These are phyloP conservation scores for Oxyria digyna DNA, from an alignment of 148 eudicot species.

Conservation along the genomic window DNA sequence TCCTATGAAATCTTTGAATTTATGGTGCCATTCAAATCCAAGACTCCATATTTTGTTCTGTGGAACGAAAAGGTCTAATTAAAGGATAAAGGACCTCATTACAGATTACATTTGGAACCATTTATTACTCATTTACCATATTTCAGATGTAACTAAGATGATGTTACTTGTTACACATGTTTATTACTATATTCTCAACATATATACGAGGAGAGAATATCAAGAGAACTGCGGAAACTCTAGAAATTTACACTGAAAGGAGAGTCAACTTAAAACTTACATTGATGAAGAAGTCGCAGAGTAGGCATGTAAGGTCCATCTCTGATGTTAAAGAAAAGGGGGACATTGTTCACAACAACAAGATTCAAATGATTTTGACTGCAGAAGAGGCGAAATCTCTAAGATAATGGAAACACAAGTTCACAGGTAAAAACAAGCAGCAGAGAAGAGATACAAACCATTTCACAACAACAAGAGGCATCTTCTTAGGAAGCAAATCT, in stretches of 20 bases:
- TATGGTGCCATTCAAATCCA: neutral
- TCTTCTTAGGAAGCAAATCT: constrained; percentile 87
- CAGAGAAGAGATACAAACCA: constrained; percentile 33
- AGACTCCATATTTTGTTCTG: neutral
- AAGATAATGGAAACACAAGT: neutral
- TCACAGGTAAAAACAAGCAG: neutral
- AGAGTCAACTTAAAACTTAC: constrained; percentile 24
- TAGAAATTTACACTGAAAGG: too few species aligned
- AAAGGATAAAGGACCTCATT: neutral
- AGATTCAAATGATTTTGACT: constrained; percentile 95
- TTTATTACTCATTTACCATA: neutral
- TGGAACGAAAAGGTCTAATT: neutral
- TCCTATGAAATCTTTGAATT: neutral
- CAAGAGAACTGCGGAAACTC: too few species aligned
- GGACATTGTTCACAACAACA: constrained; percentile 84
- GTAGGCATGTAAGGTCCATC: constrained; percentile 99
- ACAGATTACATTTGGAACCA: neutral
- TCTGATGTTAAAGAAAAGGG: constrained; percentile 82
- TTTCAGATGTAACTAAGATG: neutral
- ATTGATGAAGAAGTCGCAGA: constrained; percentile 88
- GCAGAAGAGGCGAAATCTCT: constrained; percentile 13
- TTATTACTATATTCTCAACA: neutral
- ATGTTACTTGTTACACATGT: neutral
- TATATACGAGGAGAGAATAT: neutral
- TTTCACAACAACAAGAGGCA: constrained; percentile 90